Evolutionary conservation across 805 yeast species (phyloP), one percentile per base, ranked within the genome.

Genomic region (Saturnispora quitensis): DNA sequence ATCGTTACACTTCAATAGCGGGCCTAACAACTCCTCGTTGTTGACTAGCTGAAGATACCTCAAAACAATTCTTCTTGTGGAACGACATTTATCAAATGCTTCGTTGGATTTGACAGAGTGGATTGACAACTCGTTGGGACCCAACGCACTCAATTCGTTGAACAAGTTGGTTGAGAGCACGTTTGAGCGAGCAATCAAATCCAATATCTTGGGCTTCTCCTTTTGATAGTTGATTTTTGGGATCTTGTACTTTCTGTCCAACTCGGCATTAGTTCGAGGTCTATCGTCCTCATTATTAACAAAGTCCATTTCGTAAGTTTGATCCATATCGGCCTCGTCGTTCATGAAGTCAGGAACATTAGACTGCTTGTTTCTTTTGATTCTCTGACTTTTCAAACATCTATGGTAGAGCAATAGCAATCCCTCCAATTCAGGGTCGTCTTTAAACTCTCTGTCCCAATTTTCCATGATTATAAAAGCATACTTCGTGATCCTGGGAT

Each of bases 1-100:
- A 60, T 93, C 99, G 64, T 93, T 93, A 44, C 97, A 95, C 59
- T 80, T 84, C 53, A 93, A 80, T 56, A 93, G 74, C 43, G 88
- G 77, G n/a, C 97, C 98, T 56, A 93, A 68, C 55, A 81, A 85
- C 61, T 88, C 96, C 56, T 90, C 97, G 53, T 81, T 82, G 43
- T 87, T 85, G 40, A 89, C 88, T 48, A 80, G 73, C 68, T 93
- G 98, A 57, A 93, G 74, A 64, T 89, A 89, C 55, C 89, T 72
- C 56, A 93, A 72, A 15, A 93, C 80, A 60, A 81, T 82, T 54
- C 96, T 76, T 64, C 99, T 79, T 49, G 86, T 76, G 7, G 76
- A 70, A 54, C 91, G 77, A 60, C 95, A 86, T 65, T 81, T 75
- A 53, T 87, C 84, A 62, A 91, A 91, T 50, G 79, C 77, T 27